A percentile compares a stretch with the other conserved stretches of the same genome.
These are phyloP conservation scores for Melaleuca quinquenervia DNA, from an alignment of 345 rosid genomes.

Conservation along the genomic window DNA sequence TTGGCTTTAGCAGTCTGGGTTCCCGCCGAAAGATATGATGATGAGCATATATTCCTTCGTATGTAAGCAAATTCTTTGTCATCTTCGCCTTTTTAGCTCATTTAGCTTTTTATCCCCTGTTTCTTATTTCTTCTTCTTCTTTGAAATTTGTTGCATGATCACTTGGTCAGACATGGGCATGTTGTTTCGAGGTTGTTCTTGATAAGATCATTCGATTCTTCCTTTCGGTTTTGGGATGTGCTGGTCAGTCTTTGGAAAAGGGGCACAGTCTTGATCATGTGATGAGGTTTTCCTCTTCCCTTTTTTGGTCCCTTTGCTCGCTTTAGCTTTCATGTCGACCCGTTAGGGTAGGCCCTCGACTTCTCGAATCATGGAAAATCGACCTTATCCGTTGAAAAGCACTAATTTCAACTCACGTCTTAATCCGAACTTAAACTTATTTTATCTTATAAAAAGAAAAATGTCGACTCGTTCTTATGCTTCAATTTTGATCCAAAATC, in stretches of 20 bases:
- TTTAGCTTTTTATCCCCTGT: background rate
- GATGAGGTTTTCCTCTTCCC: background rate
- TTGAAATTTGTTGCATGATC: background rate
- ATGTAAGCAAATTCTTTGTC: background rate
- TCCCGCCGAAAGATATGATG: conserved; percentile 2
- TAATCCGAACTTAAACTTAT: background rate
- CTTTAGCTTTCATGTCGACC: background rate
- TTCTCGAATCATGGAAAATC: background rate
- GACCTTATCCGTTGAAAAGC: background rate
- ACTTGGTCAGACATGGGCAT: background rate
- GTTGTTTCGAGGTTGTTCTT: background rate
- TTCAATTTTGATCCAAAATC: background rate
- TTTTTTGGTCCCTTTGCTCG: background rate
- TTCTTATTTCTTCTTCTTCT: background rate
- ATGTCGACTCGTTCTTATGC: background rate
- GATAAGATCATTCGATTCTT: background rate
- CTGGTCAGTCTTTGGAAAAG: background rate
- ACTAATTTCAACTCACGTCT: background rate
- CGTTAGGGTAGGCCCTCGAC: background rate
- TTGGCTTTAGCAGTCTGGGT: background rate
- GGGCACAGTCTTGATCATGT: background rate
- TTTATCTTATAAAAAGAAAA: background rate
- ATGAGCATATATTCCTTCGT: background rate
- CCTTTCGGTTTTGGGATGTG: background rate
- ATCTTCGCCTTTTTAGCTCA: background rate